These are phyloP conservation scores for Plectranthus barbatus DNA, from an alignment of 257 asterid genomes.

Conservation along the genomic window DNA sequence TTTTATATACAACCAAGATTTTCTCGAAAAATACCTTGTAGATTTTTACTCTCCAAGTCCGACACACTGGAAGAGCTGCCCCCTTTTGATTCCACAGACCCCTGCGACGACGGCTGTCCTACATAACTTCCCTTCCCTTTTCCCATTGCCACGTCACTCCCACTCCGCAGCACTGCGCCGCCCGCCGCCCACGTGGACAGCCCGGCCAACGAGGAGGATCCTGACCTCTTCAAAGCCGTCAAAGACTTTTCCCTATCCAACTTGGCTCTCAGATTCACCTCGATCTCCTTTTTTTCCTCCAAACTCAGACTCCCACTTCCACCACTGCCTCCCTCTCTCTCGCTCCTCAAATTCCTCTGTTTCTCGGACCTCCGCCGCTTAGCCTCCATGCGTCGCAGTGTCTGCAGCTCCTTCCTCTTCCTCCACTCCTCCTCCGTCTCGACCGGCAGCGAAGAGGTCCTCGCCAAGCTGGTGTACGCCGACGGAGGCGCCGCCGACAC, in stretches of 20 bases:
- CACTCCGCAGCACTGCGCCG: constrained; percentile 18
- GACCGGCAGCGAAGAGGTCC: constrained; percentile 81
- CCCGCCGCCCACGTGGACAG: constrained; percentile 19
- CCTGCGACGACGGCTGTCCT: constrained; percentile 33
- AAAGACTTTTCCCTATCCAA: constrained; percentile 47
- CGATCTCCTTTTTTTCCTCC: constrained; percentile 63
- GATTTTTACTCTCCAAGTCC: constrained; percentile 58
- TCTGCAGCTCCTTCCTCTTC: constrained; percentile 86
- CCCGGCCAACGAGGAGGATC: constrained; percentile 29
- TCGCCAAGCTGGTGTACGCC: constrained; percentile 35
- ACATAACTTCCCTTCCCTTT: constrained; percentile 43
- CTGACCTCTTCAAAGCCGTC: constrained; percentile 31
- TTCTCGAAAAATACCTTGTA: constrained; percentile 47
- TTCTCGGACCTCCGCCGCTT: constrained; percentile 86
- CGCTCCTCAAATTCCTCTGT: constrained; percentile 48
- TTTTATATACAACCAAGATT: neutral
- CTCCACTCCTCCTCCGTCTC: constrained; percentile 94
- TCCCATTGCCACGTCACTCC: constrained; percentile 28
- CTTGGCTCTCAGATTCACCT: constrained; percentile 48
- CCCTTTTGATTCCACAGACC: constrained; percentile 64
- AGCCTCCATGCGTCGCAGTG: constrained; percentile 87
- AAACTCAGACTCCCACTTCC: constrained; percentile 25
- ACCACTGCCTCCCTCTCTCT: constrained; percentile 25
- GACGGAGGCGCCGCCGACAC: constrained; percentile 28
- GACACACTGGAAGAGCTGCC: constrained; percentile 61